Evolutionary conservation across 108 stramenopile genomes (phyloP).

Genomic region (Nitzschia sp.): DNA sequence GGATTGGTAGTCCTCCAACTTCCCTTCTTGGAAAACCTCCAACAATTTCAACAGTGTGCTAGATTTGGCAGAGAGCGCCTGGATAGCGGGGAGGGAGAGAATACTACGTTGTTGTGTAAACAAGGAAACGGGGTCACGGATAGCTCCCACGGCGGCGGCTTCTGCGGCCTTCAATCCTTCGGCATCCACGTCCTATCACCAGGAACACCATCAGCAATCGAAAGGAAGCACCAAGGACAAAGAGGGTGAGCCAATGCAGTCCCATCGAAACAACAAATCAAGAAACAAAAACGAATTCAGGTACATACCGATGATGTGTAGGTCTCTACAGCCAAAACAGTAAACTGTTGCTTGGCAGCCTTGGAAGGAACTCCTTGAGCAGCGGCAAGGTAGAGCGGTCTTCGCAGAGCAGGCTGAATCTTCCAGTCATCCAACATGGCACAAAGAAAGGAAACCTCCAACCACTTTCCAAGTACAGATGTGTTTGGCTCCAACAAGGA

Average conservation of each 20-base stretch:
- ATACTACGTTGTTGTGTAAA: conserved; percentile 71
- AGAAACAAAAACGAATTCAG: not conserved
- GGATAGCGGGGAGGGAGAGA: conserved; percentile 60
- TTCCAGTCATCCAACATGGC: conserved; percentile 55
- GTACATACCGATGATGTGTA: conserved; percentile 61
- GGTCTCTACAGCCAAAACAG: conserved; percentile 63
- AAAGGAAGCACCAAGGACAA: not conserved
- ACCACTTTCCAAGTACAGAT: conserved; percentile 48
- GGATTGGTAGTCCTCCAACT: conserved; percentile 71
- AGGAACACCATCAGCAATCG: not conserved
- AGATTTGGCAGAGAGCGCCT: conserved; percentile 51
- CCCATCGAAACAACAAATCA: not conserved
- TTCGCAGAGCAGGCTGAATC: conserved; percentile 24
- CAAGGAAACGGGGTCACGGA: conserved; percentile 74
- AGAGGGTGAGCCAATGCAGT: not conserved
- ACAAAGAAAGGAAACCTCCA: conserved; percentile 24
- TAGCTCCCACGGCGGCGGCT: conserved; percentile 74
- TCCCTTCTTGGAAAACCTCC: conserved; percentile 79
- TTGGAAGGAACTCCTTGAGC: conserved; percentile 38
- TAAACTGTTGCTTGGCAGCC: conserved; percentile 59
- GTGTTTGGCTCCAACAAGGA: conserved; percentile 33
- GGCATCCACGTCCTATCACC: conserved; percentile 44
- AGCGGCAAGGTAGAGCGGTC: conserved; percentile 60
- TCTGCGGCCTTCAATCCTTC: conserved; percentile 56
- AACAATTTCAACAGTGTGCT: conserved; percentile 56